phyloP scores from a whole-genome alignment of 1,139 yeast species.

The Lodderomyces pseudojiufengensis region DNA sequence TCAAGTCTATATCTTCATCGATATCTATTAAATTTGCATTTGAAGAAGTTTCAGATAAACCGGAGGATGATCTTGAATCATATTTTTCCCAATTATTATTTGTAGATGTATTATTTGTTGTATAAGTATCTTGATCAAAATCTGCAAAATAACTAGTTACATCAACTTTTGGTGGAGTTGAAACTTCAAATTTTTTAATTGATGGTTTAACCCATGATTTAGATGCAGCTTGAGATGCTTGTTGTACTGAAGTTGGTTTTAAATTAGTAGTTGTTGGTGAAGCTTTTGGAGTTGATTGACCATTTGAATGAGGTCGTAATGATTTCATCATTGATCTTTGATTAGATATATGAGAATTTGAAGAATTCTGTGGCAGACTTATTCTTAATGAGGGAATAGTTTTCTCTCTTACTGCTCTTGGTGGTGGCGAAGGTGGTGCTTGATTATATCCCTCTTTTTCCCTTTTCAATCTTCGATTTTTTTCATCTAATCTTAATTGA shows the following conservation, averaged over 20 bases:
- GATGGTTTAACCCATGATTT: conserved; percentile 37
- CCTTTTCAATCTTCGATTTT: conserved; percentile 20
- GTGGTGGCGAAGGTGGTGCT: conserved; percentile 15
- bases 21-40: conserved; percentile 34
- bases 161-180: conserved; percentile 2
- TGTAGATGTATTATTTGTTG: conserved; percentile 3
- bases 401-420: conserved; percentile 11
- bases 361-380: conserved; percentile 6
- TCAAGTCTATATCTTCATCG: conserved; percentile 21
- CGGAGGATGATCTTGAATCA: conserved; percentile 16
- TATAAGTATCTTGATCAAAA: conserved; percentile 40
- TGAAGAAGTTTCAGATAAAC: conserved; percentile 11
- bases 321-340: conserved; percentile 34
- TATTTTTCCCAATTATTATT: conserved; percentile 27
- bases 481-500: conserved; percentile 41
- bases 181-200: conserved; percentile 13
- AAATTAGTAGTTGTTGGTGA: conserved; percentile 7
- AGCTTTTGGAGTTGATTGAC: conserved; percentile 5
- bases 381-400: conserved; percentile 30
- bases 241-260: conserved; percentile 13
- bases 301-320: conserved; percentile 24
- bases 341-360: conserved; percentile 3
- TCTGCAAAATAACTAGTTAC: conserved; percentile 29
- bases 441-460: conserved; percentile 9
- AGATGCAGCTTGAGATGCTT: conserved; percentile 46